Percentiles rank a stretch among this genome's conserved stretches.
Conservation (phyloP, 306 rosid genomes). For the Cicer yamashitae region DNA sequence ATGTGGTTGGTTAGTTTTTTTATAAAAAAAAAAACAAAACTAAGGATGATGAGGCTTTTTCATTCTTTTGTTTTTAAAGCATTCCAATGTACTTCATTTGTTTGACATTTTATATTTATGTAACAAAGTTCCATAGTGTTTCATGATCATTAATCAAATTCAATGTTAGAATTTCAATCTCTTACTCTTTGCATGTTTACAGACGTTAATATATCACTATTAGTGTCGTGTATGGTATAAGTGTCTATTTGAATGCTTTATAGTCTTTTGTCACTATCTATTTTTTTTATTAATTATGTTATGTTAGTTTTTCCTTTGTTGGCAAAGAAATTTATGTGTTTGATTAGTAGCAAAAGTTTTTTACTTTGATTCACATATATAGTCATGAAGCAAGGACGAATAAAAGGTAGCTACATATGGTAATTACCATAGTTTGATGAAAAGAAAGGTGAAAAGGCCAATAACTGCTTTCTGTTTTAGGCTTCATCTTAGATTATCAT, state of each 20-base stretch:
- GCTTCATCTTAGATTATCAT: conserved; percentile 24
- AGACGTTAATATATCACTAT: too few relatives aligned
- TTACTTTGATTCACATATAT: conserved; percentile 33
- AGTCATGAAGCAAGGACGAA: conserved; percentile 23
- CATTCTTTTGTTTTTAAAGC: conserved; percentile 5
- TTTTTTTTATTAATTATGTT: neutral
- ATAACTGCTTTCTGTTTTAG: conserved; percentile 47
- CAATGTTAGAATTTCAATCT: conserved; percentile 38
- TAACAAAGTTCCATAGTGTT: conserved; percentile 47
- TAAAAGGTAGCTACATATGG: neutral
- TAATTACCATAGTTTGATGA: conserved; percentile 28
- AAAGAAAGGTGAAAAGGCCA: conserved; percentile 35
- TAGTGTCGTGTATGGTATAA: too few relatives aligned
- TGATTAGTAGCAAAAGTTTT: conserved; percentile 33
- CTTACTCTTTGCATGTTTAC: neutral
- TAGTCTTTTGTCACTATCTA: neutral
- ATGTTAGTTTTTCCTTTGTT: conserved; percentile 13
- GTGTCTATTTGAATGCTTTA: too few relatives aligned
- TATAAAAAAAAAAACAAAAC: conserved; percentile 45
- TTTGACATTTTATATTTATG: conserved; percentile 34
- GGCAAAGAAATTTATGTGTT: conserved; percentile 29
- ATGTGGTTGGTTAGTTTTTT: conserved; percentile 63
- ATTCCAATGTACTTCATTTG: conserved; percentile 36
- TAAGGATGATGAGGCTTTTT: conserved; percentile 81
- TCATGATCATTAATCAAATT: conserved; percentile 31